Percentiles rank a stretch among this genome's conserved stretches.
phyloP scores from a whole-genome alignment of 2,329 filamentous ascomycete species.

The Pestalotiopsis sp. region DNA sequence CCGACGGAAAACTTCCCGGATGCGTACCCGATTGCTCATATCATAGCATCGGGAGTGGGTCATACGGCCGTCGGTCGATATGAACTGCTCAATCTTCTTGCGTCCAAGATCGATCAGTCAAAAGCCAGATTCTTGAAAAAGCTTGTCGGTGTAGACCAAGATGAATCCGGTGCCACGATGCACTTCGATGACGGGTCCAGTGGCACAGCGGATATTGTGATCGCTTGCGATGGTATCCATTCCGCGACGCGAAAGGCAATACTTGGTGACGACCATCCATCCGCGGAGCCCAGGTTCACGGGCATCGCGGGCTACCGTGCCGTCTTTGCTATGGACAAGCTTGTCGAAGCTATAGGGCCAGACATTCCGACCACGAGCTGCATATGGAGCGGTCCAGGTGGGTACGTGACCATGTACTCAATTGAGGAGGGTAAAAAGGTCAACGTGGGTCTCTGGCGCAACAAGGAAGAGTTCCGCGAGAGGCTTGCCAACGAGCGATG shows the following conservation, averaged over 20 bases:
- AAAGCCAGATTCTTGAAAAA: slow-evolving; percentile 3
- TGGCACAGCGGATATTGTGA: slow-evolving; percentile 46
- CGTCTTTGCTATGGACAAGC: slow-evolving; percentile 7
- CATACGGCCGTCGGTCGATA: slow-evolving; percentile 8
- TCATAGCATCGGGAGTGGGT: slow-evolving; percentile 1
- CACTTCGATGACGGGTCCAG: slow-evolving; percentile 50
- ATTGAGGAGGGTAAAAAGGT: slow-evolving; percentile 10
- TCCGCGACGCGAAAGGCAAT: slow-evolving; percentile 39
- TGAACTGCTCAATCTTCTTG: slow-evolving; percentile 1
- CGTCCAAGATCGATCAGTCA: slow-evolving; percentile 6
- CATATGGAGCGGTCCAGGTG: slow-evolving; percentile 9
- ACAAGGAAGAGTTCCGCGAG: slow-evolving; percentile 4
- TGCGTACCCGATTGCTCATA: neutral
- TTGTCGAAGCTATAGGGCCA: slow-evolving; percentile 2
- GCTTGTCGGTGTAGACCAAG: neutral
- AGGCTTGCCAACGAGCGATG: slow-evolving; percentile 8
- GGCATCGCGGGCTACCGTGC: slow-evolving; percentile 7
- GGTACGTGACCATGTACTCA: slow-evolving; percentile 11
- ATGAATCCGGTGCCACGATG: neutral
- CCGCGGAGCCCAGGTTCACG: slow-evolving; percentile 1
- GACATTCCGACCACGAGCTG: slow-evolving; percentile 3
- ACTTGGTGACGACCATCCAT: neutral
- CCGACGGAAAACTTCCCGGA: slow-evolving; percentile 4
- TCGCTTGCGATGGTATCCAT: slow-evolving; percentile 57
- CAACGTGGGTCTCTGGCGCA: slow-evolving; percentile 1